Conservation (phyloP, 495 filamentous ascomycete genomes). For the Aspergillus campestris region DNA sequence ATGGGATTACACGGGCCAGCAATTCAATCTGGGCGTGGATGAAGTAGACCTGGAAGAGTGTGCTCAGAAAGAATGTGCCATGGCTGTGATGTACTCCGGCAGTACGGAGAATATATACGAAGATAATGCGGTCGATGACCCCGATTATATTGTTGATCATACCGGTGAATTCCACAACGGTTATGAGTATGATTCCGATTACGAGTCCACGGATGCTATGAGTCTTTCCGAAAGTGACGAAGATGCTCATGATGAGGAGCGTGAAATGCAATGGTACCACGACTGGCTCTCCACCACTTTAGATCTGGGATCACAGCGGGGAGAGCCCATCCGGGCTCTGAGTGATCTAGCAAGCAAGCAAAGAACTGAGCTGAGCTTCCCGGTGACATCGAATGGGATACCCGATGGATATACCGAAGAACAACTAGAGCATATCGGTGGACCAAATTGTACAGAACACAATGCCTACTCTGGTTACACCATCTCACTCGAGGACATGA, state of each 20-base stretch:
- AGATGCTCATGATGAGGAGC: background rate
- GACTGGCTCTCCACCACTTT: constrained; percentile 1
- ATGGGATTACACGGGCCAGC: constrained; percentile 6
- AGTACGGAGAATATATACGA: background rate
- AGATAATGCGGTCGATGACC: constrained; percentile 1
- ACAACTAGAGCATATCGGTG: constrained; percentile 12
- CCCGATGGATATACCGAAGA: background rate
- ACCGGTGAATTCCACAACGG: background rate
- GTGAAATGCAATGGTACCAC: constrained; percentile 1
- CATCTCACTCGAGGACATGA: constrained; percentile 20
- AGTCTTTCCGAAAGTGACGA: background rate
- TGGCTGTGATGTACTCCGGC: background rate
- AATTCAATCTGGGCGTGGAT: background rate
- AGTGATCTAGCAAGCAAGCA: too few relatives aligned
- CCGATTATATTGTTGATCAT: background rate
- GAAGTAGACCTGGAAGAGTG: constrained; percentile 1
- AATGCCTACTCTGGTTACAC: constrained; percentile 13
- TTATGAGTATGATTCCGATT: constrained; percentile 11
- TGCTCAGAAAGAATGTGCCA: background rate
- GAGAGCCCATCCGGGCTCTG: constrained; percentile 1
- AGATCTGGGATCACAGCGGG: background rate
- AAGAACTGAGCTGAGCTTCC: background rate
- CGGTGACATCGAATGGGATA: background rate
- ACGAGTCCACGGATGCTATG: constrained; percentile 1
- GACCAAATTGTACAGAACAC: constrained; percentile 5